A percentile compares a stretch with the other conserved stretches of the same genome.
Evolutionary conservation across 495 filamentous ascomycete species (phyloP).

Genomic region (Ascodesmis nigricans): DNA sequence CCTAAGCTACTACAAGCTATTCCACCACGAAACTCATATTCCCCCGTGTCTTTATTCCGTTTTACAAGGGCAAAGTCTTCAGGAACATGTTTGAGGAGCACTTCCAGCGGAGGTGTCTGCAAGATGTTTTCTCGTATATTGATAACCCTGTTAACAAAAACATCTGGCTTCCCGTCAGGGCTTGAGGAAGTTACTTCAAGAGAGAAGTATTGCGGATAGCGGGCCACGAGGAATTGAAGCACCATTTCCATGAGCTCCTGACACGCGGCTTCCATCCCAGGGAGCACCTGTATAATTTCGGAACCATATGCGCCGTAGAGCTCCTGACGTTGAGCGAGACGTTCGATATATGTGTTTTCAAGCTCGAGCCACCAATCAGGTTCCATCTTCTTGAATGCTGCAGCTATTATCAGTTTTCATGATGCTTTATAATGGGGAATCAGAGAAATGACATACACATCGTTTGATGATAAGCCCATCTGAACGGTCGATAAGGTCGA

Average conservation of each 20-base stretch:
- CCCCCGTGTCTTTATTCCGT: conserved; percentile 45
- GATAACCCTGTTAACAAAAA: conserved; percentile 53
- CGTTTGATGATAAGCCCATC: conserved; percentile 80
- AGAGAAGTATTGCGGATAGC: conserved; percentile 63
- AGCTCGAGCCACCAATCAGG: conserved; percentile 84
- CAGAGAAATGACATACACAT: conserved; percentile 64
- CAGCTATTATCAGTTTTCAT: too few species aligned
- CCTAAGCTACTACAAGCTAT: conserved; percentile 60
- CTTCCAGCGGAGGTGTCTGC: conserved; percentile 42
- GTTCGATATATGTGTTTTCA: conserved; percentile 46
- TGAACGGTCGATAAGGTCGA: conserved; percentile 58
- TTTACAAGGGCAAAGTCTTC: conserved; percentile 75
- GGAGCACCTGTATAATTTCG: conserved; percentile 42
- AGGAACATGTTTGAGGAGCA: conserved; percentile 62
- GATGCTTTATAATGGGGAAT: too few species aligned
- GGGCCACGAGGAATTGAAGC: conserved; percentile 52
- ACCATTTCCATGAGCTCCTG: conserved; percentile 86
- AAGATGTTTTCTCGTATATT: conserved; percentile 38
- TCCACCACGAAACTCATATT: conserved; percentile 58
- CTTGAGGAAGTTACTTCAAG: conserved; percentile 25
- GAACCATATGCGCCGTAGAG: conserved; percentile 44
- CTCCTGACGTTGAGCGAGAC: conserved; percentile 49
- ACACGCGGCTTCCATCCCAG: conserved; percentile 59
- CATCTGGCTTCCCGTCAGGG: conserved; percentile 3
- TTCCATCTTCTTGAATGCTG: conserved; percentile 62